Percentiles rank a stretch among this genome's conserved stretches.
Evolutionary conservation across 2,329 filamentous ascomycete genomes (phyloP).

Genomic region (Fusarium penzigii): DNA sequence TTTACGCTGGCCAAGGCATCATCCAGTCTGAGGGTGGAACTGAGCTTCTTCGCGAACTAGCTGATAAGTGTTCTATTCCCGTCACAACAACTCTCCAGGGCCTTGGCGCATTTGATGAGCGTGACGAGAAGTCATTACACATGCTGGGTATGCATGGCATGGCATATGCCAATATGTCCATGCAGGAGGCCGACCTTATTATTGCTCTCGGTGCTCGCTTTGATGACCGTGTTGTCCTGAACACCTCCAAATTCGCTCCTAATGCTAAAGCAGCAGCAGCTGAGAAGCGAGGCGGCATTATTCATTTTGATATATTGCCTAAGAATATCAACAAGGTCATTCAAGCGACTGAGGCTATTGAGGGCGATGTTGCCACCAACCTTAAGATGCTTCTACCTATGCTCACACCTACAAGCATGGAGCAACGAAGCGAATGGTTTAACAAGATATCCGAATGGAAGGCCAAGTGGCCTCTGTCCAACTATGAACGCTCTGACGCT

Average conservation of each 20-base stretch:
- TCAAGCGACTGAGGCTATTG: constrained; percentile 91
- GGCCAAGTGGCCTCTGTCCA: constrained; percentile 78
- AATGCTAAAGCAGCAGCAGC: constrained; percentile 80
- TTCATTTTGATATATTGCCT: constrained; percentile 98
- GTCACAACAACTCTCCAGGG: constrained; percentile 96
- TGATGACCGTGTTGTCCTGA: constrained; percentile 90
- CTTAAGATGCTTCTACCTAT: constrained; percentile 71
- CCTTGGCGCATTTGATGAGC: constrained; percentile 88
- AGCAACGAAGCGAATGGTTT: constrained; percentile 82
- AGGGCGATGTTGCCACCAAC: constrained; percentile 86
- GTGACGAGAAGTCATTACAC: constrained; percentile 90
- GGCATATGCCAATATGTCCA: constrained; percentile 96
- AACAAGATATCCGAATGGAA: constrained; percentile 90
- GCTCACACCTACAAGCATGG: constrained; percentile 61
- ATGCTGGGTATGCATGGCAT: constrained; percentile 99
- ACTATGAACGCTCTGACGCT: constrained; percentile 75
- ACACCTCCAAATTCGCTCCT: constrained; percentile 84
- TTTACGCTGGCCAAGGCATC: constrained; percentile 92
- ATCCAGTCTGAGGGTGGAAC: constrained; percentile 78
- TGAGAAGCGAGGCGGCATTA: constrained; percentile 87
- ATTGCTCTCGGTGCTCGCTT: constrained; percentile 93
- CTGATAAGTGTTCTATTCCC: constrained; percentile 87
- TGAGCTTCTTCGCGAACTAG: constrained; percentile 77
- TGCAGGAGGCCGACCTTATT: constrained; percentile 95
- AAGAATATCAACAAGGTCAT: constrained; percentile 99